Conservation (phyloP, 805 yeast genomes). For the Wickerhamiella galacta region DNA sequence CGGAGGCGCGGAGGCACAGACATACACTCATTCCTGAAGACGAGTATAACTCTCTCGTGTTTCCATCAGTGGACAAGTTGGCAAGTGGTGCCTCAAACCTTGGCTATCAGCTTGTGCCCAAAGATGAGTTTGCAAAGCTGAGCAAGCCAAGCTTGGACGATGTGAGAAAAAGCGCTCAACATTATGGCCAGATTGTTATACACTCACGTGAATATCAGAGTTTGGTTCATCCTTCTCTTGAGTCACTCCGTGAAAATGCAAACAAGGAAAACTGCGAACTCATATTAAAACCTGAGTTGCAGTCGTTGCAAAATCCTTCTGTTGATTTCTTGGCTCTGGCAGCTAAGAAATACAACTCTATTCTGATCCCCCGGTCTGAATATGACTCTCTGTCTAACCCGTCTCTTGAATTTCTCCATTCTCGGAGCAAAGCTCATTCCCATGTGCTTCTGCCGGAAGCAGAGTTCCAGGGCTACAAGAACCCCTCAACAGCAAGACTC, state of each 20-base stretch:
- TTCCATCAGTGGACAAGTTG: conserved; percentile 1
- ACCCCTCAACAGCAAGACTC: conserved; percentile 1
- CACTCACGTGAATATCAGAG: too few relatives aligned
- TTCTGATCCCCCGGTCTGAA: conserved; percentile 1
- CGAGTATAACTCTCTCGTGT: neutral
- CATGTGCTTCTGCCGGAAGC: conserved; percentile 8
- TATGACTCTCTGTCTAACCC: conserved; percentile 3
- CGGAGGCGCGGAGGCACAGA: too few relatives aligned
- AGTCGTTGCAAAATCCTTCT: neutral
- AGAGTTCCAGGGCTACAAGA: conserved; percentile 7
- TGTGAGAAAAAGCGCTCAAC: too few relatives aligned
- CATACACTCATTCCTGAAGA: too few relatives aligned
- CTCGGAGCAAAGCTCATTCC: conserved; percentile 1
- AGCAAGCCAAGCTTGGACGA: neutral
- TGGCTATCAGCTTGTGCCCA: neutral
- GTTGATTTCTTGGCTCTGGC: neutral
- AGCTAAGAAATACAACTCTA: neutral
- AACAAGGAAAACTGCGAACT: neutral
- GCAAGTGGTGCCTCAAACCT: neutral
- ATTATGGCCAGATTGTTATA: too few relatives aligned
- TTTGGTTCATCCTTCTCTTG: neutral
- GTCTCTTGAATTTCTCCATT: conserved; percentile 1
- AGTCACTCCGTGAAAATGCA: neutral
- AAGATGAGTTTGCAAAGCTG: neutral
- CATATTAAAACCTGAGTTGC: neutral